Base-by-base conservation (phyloP, 129 eudicot species). In the Saussurea involucrata region DNA sequence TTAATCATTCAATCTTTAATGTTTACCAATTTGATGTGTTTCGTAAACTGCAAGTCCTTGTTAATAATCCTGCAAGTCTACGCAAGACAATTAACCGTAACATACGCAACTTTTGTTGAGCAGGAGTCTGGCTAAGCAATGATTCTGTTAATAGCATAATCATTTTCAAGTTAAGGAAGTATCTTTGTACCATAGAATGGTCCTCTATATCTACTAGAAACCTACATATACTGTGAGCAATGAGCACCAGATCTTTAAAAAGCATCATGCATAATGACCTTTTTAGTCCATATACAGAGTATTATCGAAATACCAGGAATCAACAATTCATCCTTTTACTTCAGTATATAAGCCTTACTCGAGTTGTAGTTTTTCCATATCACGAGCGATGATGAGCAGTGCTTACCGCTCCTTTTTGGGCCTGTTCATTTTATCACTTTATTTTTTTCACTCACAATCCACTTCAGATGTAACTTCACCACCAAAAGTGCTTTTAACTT, bases 391-490 rank as follows among this genome's bases (percentile, higher is more conserved):
- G 69, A 89, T 84, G 90, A 78, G 83, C 49, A 65, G 34, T 71
- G 78, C 61, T 80, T 81, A 80, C 66, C 91, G 49, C 36, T 78
- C 76, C 44, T 69, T 80, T 83, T 73, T 88, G 84, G 89, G 89
- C 58, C 69, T 90, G 61, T 81, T 71, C 53, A 60, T 76, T 17
- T 73, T 90, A 37, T 86, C 89, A 70, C 86, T 84, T 64, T 76
- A 67, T 84, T 67, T 80, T 24, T 70, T 80, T 81, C 88, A 75
- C 66, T 78, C 87, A 6, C 44, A 76, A 64, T 88, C 89, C 81
- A 78, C 89, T 82, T 79, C 86, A 67, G 76, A 85, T 78, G 93
- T 88, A 79, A 70, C 77, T 83, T 66, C 68, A 32, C 68, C 71
- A 46, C 76, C 46, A 11, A 64, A 66, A 78, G 74, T 69, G 63